Conservation (phyloP, 208 protist species). For the Leishmania guyanensis region DNA sequence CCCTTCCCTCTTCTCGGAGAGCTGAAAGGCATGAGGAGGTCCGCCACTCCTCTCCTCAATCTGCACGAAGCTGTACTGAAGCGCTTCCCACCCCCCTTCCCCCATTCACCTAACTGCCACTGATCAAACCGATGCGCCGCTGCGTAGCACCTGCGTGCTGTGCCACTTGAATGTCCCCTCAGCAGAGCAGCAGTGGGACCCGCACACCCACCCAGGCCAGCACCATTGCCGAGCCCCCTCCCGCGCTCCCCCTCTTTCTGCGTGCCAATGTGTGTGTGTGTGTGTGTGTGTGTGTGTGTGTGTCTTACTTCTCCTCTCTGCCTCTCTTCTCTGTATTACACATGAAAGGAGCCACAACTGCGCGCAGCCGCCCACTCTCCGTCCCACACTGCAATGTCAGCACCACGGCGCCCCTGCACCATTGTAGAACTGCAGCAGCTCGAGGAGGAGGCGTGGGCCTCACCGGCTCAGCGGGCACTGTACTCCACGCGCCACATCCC, state of each 20-base stretch:
- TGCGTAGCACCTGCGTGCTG: neutral
- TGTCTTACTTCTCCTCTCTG: neutral
- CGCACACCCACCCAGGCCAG: neutral
- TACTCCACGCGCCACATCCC: conserved; percentile 66
- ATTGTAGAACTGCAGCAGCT: conserved; percentile 34
- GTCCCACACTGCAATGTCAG: neutral
- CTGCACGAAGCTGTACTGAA: neutral
- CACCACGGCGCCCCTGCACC: neutral
- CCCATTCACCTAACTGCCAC: neutral
- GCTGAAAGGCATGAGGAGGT: neutral
- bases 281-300: neutral
- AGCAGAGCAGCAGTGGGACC: neutral
- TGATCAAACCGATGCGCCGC: neutral
- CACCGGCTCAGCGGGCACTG: conserved; percentile 28
- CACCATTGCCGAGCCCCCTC: neutral
- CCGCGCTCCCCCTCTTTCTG: neutral
- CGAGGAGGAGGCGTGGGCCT: conserved; percentile 65
- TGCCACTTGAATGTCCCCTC: neutral
- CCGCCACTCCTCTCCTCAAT: neutral
- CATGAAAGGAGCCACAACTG: neutral
- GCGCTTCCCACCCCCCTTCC: neutral
- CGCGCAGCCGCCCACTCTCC: neutral
- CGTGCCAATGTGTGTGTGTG: neutral
- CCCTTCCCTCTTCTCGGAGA: neutral
- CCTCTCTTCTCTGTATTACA: neutral